These are phyloP conservation scores for Endotrypanum monterogeii DNA, from an alignment of 208 protist genomes.

Conservation along the genomic window DNA sequence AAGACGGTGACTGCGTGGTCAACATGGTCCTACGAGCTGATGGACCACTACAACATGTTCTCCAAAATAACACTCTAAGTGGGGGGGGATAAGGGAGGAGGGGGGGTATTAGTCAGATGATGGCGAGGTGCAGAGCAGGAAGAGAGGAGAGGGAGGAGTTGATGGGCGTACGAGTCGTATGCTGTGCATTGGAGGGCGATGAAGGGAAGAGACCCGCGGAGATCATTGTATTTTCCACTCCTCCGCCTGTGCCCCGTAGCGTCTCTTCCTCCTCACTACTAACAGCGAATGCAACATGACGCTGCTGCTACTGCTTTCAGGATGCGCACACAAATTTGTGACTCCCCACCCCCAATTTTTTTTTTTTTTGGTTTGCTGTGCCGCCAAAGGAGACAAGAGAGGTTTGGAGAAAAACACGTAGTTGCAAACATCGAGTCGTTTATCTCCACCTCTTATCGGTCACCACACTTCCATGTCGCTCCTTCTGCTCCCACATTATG, in stretches of 20 bases:
- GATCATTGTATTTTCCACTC: no score
- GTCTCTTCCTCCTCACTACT: neutral
- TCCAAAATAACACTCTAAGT: constrained; percentile 44
- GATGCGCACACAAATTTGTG: neutral
- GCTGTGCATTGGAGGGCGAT: no score
- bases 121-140: neutral
- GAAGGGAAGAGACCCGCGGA: neutral
- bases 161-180: no score
- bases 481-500: no score
- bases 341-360: neutral
- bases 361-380: neutral
- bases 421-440: neutral
- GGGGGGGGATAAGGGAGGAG: neutral
- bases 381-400: neutral
- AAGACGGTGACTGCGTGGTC: constrained; percentile 42
- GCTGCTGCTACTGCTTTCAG: neutral
- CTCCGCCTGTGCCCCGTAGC: neutral
- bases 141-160: neutral
- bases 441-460: no score
- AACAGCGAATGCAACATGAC: no score
- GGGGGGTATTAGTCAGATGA: neutral
- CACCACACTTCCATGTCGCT: no score
- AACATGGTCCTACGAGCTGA: constrained; percentile 59
- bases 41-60: constrained; percentile 91
- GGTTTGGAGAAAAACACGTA: no score